Base-by-base conservation (phyloP, 257 asterid species). In the Orobanche coerulescens region DNA sequence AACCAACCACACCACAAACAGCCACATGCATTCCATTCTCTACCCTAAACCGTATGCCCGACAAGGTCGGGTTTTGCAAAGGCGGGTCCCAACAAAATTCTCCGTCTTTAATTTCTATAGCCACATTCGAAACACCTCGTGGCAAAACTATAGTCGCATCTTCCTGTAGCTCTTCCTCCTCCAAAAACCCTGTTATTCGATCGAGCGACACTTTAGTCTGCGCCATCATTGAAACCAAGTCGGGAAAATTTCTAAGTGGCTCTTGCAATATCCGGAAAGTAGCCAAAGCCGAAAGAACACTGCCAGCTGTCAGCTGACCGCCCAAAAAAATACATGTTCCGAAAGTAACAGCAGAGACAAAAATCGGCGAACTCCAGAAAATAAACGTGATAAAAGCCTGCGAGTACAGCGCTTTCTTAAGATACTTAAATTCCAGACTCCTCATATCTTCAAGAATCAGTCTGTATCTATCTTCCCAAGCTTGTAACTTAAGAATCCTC, bases 151-250 rank as follows among this genome's bases (percentile, higher is more conserved):
- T 49, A 16, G 78, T 71, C 3, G 83, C 83, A 61, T 78, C 83
- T 66, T 74, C 78, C 60, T 56, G 78, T 50, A 78, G 73, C 75
- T 78, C 80, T 62, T 78, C 83, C 37, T 71, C 78, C 51, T 71
- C 77, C 62, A 78, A 49, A 65, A 78, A 78, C 43, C 73, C 78
- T 12, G 74, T 50, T 42, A 80, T 77, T 47, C 86, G 68, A 61
- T 80, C 86, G 13, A 77, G 77, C 28, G 86, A 80, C 43, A 80
- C 86, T 70, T 80, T 77, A 24, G 83, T 72, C 77, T 80, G 83
- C 12, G 79, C 86, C 65, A 77, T 77, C 83, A 77, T 75, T 1
- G 83, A 71, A 46, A 80, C 78, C 71, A 75, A 55, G 65, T 80
- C 86, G 0, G 86, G 86, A 42, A 80, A 78, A 50, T 74, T 77